These are phyloP conservation scores for Aegilops sharonensis DNA, from an alignment of 176 grass and related monocot species.

Conservation along the genomic window DNA sequence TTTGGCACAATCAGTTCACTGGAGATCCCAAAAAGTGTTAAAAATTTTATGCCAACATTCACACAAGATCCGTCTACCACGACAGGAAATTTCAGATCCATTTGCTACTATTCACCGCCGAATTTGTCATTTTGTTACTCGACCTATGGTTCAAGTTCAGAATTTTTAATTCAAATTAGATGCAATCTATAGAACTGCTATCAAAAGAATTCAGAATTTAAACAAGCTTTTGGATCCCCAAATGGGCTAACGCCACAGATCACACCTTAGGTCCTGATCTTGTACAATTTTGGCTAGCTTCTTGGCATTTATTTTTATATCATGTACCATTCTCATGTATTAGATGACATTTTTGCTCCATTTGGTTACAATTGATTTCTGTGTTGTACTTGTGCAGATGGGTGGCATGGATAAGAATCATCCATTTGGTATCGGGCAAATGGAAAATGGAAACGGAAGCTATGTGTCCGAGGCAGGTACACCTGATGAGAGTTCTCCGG, in stretches of 20 bases:
- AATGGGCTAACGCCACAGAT: background rate
- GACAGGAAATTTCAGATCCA: background rate
- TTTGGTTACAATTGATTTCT: conserved; percentile 25
- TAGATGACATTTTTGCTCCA: background rate
- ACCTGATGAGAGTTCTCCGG: conserved; percentile 50
- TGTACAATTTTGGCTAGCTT: background rate
- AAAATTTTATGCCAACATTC: background rate
- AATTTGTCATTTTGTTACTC: background rate
- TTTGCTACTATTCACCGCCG: background rate
- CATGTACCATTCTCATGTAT: conserved; percentile 2
- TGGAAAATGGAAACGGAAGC: conserved; percentile 70
- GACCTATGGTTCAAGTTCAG: background rate
- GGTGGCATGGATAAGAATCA: conserved; percentile 64
- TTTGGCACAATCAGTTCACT: background rate
- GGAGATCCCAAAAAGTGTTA: background rate
- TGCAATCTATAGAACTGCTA: background rate
- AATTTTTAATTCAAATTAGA: background rate
- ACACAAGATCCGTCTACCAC: background rate
- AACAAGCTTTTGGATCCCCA: background rate
- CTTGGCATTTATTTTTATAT: conserved; percentile 16
- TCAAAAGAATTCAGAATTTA: background rate
- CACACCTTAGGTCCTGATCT: background rate
- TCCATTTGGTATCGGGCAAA: conserved; percentile 70
- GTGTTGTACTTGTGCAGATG: conserved; percentile 50
- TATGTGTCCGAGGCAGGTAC: conserved; percentile 35